Base-by-base conservation (phyloP, 768 basidiomycete genomes). In the Cantharellus anzutake region DNA sequence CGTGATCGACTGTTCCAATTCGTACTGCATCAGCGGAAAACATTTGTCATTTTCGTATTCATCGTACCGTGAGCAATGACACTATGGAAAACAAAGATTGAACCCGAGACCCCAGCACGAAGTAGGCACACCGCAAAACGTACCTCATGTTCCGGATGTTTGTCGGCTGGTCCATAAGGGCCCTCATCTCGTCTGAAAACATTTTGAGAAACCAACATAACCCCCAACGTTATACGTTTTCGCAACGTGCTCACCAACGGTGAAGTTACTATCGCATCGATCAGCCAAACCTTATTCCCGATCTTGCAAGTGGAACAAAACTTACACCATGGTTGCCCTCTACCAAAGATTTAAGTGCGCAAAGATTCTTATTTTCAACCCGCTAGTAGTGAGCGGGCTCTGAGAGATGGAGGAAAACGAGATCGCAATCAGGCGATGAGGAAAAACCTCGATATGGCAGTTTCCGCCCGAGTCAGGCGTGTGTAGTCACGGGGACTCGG, bases 101-200 rank as follows among this genome's bases (percentile, higher is more conserved):
- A 29, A 29, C 20, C 20, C 20, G 44, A 48, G 44, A 48, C 29
- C 11, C 11, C 44, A 11, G 44, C 44, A 48, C 29, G 11, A 29
- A 29, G 44, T 73, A 82, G 67, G 59, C 86, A 88, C 87, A 73
- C 90, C 86, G 67, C 88, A 88, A 69, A 88, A 88, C 68, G 88
- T 86, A 29, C 80, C 83, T 85, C 87, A 90, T 90, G 77, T 89
- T 89, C 75, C 88, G 85, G 70, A 92, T 91, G 73, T 91, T 92
- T 60, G 87, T 90, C 66, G 88, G 81, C 71, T 71, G 74, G 79
- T 91, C 85, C 89, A 92, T 92, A 64, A 92, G 83, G 65, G 60
- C 74, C 70, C 89, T 84, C 68, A 92, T 81, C 76, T 92, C 86
- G 71, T 88, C 87, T 90, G 66, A 53, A 64, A 58, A 66, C 63